Base-by-base conservation (phyloP, 164 flowering plant genomes). In the Nymphaea colorata region DNA sequence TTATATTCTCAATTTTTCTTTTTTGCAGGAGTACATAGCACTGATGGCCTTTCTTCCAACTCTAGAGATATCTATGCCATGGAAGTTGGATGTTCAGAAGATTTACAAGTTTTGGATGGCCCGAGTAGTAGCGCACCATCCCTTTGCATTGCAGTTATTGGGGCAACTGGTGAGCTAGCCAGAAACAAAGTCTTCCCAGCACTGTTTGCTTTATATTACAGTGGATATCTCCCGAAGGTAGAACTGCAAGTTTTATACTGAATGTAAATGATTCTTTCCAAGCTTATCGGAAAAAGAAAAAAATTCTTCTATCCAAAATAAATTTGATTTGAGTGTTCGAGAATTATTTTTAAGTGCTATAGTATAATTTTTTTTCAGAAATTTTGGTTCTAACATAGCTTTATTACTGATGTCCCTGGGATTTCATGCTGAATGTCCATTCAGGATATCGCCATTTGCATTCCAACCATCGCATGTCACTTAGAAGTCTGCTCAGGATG, bases 111-210 rank as follows among this genome's bases (percentile, higher is more conserved):
- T 6, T 7, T 47, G 12, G 12, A 47, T 47, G 55, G 55, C 69
- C 43, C 57, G 4, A 36, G 55, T 67, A 70, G 71, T 25, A 66
- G 66, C 66, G 67, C 64, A 5, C 71, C 88, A 36, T 79, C 82
- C 3, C 82, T 87, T 62, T 77, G 83, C 76, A 88, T 86, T 76
- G 83, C 89, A 65, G 87, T 88, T 18, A 74, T 88, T 16, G 91
- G 91, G 65, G 94, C 89, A 41, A 78, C 91, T 70, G 89, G 94
- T 64, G 91, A 86, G 63, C 82, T 88, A 42, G 91, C 91, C 3
- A 82, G 76, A 74, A 73, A 44, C 16, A 88, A 88, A 74, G 81
- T 86, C n/a, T 88, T 86, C 68, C 94, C 94, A 43, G 94, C 94
- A 45, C 64, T 88, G 12, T 88, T 88, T 79, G 94, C 94, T 63